These are phyloP conservation scores for Nicotiana obtusifolia DNA, from an alignment of 257 asterid species.

Conservation along the genomic window DNA sequence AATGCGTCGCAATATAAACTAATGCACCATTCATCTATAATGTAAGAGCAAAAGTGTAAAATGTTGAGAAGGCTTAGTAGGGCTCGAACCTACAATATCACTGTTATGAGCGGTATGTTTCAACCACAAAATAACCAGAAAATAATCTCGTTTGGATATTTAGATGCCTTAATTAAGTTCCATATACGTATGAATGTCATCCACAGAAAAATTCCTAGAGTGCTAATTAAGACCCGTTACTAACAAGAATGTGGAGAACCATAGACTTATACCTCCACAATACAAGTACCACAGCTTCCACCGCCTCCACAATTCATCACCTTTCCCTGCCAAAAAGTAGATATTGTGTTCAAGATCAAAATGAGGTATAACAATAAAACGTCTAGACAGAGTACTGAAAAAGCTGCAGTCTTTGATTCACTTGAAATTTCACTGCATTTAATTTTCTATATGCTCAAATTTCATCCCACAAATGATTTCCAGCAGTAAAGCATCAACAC, in stretches of 20 bases:
- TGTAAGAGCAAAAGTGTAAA: not conserved
- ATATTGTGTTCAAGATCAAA: not conserved
- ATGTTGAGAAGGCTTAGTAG: too few relatives aligned
- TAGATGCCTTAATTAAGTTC: not conserved
- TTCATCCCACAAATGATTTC: not conserved
- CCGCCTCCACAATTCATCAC: conserved; percentile 22
- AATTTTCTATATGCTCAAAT: not conserved
- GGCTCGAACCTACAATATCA: too few relatives aligned
- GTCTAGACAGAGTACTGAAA: not conserved
- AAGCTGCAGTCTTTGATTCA: not conserved
- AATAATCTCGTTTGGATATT: not conserved
- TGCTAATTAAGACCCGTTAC: not conserved
- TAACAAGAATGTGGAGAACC: not conserved
- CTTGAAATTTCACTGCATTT: not conserved
- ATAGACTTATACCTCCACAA: conserved; percentile 56
- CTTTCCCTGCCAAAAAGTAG: conserved; percentile 8
- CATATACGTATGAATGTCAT: not conserved
- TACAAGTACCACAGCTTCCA: conserved; percentile 93
- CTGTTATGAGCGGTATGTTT: not conserved
- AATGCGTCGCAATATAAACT: not conserved
- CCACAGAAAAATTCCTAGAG: not conserved
- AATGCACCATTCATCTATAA: not conserved
- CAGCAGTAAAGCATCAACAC: not conserved
- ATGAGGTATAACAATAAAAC: not conserved
- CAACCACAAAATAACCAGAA: not conserved